Conservation (phyloP, 2,329 filamentous ascomycete genomes). For the Cordyceps tenuipes region DNA sequence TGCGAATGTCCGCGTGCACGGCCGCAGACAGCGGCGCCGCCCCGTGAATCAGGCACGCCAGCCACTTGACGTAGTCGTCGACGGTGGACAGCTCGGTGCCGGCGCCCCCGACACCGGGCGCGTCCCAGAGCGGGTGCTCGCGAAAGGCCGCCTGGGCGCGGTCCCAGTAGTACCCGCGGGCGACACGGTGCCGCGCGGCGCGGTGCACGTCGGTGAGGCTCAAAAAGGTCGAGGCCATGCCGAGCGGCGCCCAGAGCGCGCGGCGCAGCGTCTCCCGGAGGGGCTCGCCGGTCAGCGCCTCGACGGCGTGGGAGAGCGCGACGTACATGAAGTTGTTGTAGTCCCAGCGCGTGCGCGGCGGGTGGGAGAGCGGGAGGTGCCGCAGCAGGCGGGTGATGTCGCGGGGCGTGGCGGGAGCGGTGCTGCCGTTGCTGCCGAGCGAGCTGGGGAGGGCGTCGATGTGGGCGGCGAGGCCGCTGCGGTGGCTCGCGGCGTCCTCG, state of each 20-base stretch:
- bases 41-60: slow-evolving; percentile 36
- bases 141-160: slow-evolving; percentile 18
- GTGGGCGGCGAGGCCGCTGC: slow-evolving; percentile 40
- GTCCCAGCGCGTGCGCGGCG: slow-evolving; percentile 36
- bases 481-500: slow-evolving; percentile 46
- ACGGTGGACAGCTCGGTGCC: slow-evolving; percentile 38
- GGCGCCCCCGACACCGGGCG: slow-evolving; percentile 29
- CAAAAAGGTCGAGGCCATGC: slow-evolving; percentile 37
- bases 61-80: slow-evolving; percentile 43
- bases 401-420: slow-evolving; percentile 21
- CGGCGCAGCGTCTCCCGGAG: slow-evolving; percentile 33
- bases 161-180: slow-evolving; percentile 35
- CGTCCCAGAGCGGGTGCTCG: slow-evolving; percentile 20
- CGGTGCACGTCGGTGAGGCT: slow-evolving; percentile 20
- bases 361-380: slow-evolving; percentile 33
- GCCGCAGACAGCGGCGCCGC: slow-evolving; percentile 17
- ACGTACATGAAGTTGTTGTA: slow-evolving; percentile 46
- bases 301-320: slow-evolving; percentile 35
- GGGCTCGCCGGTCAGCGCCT: slow-evolving; percentile 29
- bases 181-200: slow-evolving; percentile 22
- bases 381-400: slow-evolving; percentile 36
- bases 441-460: slow-evolving; percentile 20
- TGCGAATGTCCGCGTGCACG: slow-evolving; percentile 22
- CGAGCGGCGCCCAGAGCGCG: slow-evolving; percentile 37
- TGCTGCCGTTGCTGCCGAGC: slow-evolving; percentile 26